These are phyloP conservation scores for Rubus parviflorus DNA, from an alignment of 306 rosid genomes.

Conservation along the genomic window DNA sequence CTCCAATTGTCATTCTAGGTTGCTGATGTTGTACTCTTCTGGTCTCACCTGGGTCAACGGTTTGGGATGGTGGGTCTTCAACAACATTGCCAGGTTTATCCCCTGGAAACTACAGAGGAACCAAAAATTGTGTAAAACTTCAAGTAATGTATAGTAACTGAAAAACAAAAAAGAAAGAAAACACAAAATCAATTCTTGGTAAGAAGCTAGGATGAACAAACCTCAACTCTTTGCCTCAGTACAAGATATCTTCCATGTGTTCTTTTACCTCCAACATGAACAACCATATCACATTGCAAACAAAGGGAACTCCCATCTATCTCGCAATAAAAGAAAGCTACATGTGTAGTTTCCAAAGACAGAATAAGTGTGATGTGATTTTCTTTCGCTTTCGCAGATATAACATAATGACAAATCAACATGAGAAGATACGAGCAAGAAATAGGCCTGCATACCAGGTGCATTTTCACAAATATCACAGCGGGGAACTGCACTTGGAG, in stretches of 20 bases:
- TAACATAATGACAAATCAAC: conserved; percentile 13
- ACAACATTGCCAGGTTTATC: conserved; percentile 53
- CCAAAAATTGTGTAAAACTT: conserved; percentile 23
- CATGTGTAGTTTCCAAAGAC: conserved; percentile 37
- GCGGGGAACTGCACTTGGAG: conserved; percentile 86
- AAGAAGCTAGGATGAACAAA: conserved; percentile 38
- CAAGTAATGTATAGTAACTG: neutral
- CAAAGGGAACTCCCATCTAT: conserved; percentile 93
- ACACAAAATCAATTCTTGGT: neutral
- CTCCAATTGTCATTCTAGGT: conserved; percentile 52
- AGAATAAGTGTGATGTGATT: conserved; percentile 27
- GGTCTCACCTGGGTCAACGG: conserved; percentile 49
- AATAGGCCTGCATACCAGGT: conserved; percentile 55
- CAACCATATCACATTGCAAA: conserved; percentile 91
- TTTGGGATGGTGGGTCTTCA: conserved; percentile 45
- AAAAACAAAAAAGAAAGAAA: neutral
- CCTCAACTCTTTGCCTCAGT: conserved; percentile 95
- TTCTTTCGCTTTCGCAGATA: neutral
- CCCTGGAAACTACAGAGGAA: conserved; percentile 78
- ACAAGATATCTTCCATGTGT: conserved; percentile 95
- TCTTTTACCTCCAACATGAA: conserved; percentile 99
- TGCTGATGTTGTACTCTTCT: conserved; percentile 53
- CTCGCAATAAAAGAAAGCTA: conserved; percentile 98
- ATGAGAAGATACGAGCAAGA: neutral
- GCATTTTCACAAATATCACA: conserved; percentile 98